Evolutionary conservation across 306 rosid species (phyloP).

Genomic region (Lotus japonicus): DNA sequence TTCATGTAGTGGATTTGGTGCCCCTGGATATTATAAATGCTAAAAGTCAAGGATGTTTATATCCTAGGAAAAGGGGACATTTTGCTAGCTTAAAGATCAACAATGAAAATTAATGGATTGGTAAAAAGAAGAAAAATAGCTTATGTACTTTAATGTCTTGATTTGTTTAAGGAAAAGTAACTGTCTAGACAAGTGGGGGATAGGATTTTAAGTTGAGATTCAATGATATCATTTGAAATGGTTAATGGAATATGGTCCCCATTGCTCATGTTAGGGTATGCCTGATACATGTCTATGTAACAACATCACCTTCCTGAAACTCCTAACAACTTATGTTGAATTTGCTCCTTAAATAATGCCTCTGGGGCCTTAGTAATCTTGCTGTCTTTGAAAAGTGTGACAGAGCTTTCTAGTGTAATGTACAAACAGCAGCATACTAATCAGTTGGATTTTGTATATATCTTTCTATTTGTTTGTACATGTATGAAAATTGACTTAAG

Average conservation of each 20-base stretch:
- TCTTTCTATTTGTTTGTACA: too few species aligned
- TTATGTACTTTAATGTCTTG: not conserved
- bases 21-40: not conserved
- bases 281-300: not conserved
- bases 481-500: too few species aligned
- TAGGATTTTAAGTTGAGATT: not conserved
- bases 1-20: not conserved
- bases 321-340: not conserved
- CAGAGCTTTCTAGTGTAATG: not conserved
- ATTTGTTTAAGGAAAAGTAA: not conserved
- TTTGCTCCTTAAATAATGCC: not conserved
- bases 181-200: not conserved
- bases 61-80: not conserved
- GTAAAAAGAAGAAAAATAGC: not conserved
- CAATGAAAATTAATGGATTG: not conserved
- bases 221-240: not conserved
- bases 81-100: not conserved
- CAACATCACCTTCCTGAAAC: not conserved
- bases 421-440: too few species aligned
- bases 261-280: not conserved
- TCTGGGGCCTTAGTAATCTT: not conserved
- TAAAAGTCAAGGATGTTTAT: not conserved
- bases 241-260: not conserved
- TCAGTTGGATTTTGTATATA: too few species aligned
- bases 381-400: not conserved